Evolutionary conservation across 1,284 basidiomycete genomes (phyloP), one percentile per base, ranked within the genome.

Genomic region (Neonothopanus nambi): DNA sequence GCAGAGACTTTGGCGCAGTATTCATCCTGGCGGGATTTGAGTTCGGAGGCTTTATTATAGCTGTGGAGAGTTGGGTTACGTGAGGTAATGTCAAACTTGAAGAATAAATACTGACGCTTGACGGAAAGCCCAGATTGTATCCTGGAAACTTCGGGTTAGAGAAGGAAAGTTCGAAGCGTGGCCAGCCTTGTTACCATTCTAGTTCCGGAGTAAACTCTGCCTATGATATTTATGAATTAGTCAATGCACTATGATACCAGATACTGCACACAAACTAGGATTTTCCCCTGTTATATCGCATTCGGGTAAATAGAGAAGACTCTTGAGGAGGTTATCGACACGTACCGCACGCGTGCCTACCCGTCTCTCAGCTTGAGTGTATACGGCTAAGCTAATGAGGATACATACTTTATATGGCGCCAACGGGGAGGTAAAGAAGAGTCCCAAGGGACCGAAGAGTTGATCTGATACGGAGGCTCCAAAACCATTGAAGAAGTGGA

Each of bases 11-110:
- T 80, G 24, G 62, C 62, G 60, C 91, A 93, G 65, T 82, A 92
- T 8, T 70, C 72, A 63, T 95, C 91, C 64, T 96, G 93, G 52
- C 75, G 71, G 24, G 81, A 74, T 67, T 89, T 91, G 58, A 95
- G 76, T 64, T 84, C 75, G 17, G 83, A 80, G 3, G 93, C 93
- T 36, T 82, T 82, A 47, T 87, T 78, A 64, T 95, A 95, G 15
- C 74, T 76, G 42, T 8, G n/a, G n/a, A 23, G 11, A 18, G 18
- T 48, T 28, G 15, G n/a, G n/a, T n/a, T n/a, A n/a, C 41, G 23
- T 30, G 38, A 33, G 54, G 35, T 30, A 20, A 36, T 18, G 43
- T 24, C 28, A 21, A 26, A 35, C 13, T n/a, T 13, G 36, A 13
- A 28, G 42, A n/a, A 4, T 30, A 20, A 26, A 42, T 40, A 57